phyloP scores from a whole-genome alignment of 2,329 filamentous ascomycete genomes.

The Elsinoe australis region DNA sequence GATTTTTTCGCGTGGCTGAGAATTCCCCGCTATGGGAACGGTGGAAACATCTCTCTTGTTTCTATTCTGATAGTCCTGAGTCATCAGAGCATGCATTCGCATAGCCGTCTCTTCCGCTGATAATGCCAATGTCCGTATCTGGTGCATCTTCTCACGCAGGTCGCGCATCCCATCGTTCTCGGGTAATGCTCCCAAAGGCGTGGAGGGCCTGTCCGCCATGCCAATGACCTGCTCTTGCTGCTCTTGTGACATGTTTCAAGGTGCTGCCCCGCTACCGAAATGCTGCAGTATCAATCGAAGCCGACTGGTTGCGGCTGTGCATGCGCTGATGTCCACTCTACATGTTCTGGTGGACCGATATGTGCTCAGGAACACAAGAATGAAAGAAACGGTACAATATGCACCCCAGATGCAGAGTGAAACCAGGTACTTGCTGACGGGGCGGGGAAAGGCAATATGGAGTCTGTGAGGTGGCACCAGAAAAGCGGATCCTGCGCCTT shows the following conservation, averaged over 20 bases:
- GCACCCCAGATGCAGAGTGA: not conserved
- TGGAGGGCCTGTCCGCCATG: not conserved
- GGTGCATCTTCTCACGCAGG: slow-evolving; percentile 41
- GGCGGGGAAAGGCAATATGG: no score
- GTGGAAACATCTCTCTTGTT: slow-evolving; percentile 5
- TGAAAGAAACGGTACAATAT: not conserved
- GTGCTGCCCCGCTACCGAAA: no score
- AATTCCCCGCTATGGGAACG: not conserved
- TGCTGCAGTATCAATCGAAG: not conserved
- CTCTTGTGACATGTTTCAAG: slow-evolving; percentile 5
- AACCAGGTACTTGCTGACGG: no score
- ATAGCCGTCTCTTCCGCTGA: slow-evolving; percentile 44
- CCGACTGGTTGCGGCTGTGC: not conserved
- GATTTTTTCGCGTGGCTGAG: not conserved
- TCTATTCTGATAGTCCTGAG: slow-evolving; percentile 35
- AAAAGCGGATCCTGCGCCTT: no score
- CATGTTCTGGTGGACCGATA: not conserved
- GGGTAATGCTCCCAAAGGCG: slow-evolving; percentile 29
- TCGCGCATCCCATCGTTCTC: slow-evolving; percentile 45
- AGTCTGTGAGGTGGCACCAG: no score
- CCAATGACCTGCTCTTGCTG: not conserved
- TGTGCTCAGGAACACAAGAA: not conserved
- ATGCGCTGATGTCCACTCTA: not conserved
- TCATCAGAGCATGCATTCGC: slow-evolving; percentile 44
- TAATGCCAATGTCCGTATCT: slow-evolving; percentile 38